Base-by-base conservation (phyloP, 148 eudicot species). In the Chenopodium quinoa region DNA sequence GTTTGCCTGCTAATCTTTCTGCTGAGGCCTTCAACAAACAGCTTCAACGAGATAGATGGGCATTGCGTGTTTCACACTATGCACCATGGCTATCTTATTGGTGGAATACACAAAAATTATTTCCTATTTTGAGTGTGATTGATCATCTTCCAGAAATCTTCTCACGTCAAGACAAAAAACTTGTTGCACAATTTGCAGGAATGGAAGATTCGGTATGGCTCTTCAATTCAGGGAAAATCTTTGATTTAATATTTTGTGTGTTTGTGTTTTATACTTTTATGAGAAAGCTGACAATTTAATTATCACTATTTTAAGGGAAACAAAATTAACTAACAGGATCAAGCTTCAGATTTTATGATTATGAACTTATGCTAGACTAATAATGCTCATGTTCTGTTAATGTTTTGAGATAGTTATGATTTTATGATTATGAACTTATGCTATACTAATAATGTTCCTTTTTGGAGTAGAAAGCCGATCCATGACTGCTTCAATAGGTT, bases 71-170 rank as follows among this genome's bases (percentile, higher is more conserved):
- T 73, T 85, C 85, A 75, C 98, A 92, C 71, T 86, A 91, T 60
- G 56, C 86, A 78, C 98, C 98, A 25, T 90, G 92, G 98, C 83
- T 94, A 19, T 78, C 88, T 79, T 88, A 89, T 83, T 93, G 97
- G 98, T 94, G 94, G 98, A 90, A 90, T 83, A 88, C 97, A 16
- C 96, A 91, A 73, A 90, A 87, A 48, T 73, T 85, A 70, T 89
- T 94, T 83, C 94, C 93, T 79, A 31, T 70, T 73, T 74, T 75
- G 6, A 75, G 83, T 79, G 74, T 82, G 25, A 80, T 85, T 60
- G 84, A 86, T 83, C 79, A 72, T 0, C 76, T 52, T 69, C 89
- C 81, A n/a, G 76, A 71, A 27, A 66, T 86, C 66, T 78, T 88
- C 52, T 87, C 91, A 80, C 87, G 81, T 64, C 90, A 86, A 56